phyloP scores from a whole-genome alignment of 371 early-diverging fungal species.

The Mucor sp. region DNA sequence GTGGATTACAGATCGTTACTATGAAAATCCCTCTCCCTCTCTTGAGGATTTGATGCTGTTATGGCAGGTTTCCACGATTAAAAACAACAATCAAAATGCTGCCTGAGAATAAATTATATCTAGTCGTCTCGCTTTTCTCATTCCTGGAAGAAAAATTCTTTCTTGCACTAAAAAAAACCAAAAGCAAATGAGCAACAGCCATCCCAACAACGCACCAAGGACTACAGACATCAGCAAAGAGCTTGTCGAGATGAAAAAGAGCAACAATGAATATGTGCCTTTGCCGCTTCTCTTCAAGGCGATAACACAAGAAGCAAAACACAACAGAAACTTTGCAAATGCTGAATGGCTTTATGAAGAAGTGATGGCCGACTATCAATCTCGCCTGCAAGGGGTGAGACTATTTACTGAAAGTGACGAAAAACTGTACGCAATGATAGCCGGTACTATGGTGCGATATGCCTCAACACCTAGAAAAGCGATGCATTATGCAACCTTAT shows the following conservation, averaged over 20 bases:
- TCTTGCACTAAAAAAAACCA: neutral
- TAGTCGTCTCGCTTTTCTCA: neutral
- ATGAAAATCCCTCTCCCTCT: too few species aligned
- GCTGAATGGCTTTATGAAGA: neutral
- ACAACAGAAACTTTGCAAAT: neutral
- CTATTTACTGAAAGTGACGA: neutral
- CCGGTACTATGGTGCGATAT: slow-evolving; percentile 21
- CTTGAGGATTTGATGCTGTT: too few species aligned
- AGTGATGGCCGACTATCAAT: neutral
- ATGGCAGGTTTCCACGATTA: too few species aligned
- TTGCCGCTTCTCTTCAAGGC: neutral
- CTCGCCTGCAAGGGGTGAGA: neutral
- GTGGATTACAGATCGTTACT: too few species aligned
- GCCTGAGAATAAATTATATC: neutral
- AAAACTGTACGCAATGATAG: neutral
- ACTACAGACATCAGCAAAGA: neutral
- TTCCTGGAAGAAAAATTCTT: neutral
- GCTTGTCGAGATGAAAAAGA: neutral
- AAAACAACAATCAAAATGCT: too few species aligned
- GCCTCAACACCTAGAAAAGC: slow-evolving; percentile 11
- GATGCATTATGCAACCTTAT: slow-evolving; percentile 3
- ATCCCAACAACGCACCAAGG: neutral
- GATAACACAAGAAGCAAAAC: neutral
- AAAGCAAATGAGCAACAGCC: neutral
- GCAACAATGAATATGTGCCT: neutral